These are phyloP conservation scores for Arctium lappa DNA, from an alignment of 129 eudicot species.

Conservation along the genomic window DNA sequence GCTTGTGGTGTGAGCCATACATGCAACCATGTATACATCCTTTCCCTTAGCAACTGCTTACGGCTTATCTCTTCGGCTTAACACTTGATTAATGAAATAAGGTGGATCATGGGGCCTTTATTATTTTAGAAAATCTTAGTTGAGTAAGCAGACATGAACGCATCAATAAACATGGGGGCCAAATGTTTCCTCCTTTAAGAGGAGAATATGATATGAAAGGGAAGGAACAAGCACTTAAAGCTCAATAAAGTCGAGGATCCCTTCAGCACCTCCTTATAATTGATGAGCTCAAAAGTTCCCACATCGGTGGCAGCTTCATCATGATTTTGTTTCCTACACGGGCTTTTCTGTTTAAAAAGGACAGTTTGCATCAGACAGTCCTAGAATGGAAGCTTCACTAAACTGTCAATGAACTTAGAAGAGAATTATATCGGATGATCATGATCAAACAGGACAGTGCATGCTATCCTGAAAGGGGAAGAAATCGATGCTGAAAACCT, in stretches of 20 bases:
- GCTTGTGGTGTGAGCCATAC: no score
- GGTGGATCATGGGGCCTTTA: not conserved
- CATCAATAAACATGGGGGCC: not conserved
- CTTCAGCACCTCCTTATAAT: constrained; percentile 27
- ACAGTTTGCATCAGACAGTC: constrained; percentile 14
- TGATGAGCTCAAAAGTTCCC: constrained; percentile 34
- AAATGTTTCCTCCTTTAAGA: not conserved
- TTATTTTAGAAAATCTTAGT: not conserved
- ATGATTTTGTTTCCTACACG: constrained; percentile 16
- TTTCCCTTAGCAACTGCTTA: not conserved
- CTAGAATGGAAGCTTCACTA: no score
- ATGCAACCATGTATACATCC: not conserved
- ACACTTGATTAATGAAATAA: not conserved
- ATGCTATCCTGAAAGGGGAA: no score
- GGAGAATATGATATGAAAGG: not conserved
- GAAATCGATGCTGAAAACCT: no score
- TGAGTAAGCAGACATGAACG: not conserved
- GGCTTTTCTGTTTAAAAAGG: constrained; percentile 25
- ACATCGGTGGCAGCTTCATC: constrained; percentile 30
- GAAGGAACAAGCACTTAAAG: not conserved
- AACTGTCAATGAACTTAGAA: no score
- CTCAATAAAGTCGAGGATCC: not conserved
- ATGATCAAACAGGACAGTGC: no score
- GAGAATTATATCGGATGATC: no score
- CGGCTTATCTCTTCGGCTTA: not conserved